Conservation (phyloP, 257 asterid genomes). For the Solanum chmielewskii region DNA sequence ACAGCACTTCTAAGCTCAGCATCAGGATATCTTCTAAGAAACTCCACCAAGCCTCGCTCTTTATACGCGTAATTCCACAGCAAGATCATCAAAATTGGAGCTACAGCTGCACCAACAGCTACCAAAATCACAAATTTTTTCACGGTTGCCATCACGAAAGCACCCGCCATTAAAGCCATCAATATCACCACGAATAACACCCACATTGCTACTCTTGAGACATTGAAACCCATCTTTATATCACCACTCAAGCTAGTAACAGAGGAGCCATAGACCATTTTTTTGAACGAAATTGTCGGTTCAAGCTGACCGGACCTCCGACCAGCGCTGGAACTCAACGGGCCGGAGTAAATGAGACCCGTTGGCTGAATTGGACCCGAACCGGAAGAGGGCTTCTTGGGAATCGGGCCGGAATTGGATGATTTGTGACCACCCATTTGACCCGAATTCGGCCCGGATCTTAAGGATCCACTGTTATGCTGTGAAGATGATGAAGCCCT, state of each 20-base stretch:
- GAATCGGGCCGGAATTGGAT: slow-evolving; percentile 38
- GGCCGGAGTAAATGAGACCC: slow-evolving; percentile 74
- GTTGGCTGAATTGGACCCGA: slow-evolving; percentile 75
- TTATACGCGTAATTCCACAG: slow-evolving; percentile 56
- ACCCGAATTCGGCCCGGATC: slow-evolving; percentile 87
- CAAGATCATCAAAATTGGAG: slow-evolving; percentile 22
- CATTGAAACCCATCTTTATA: slow-evolving; percentile 56
- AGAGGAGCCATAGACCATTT: slow-evolving; percentile 57
- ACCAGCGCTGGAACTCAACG: slow-evolving; percentile 37
- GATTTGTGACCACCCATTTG: slow-evolving; percentile 10
- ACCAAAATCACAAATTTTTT: slow-evolving; percentile 56
- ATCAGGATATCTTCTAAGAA: slow-evolving; percentile 38
- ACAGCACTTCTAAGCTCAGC: slow-evolving; percentile 76
- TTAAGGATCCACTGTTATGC: slow-evolving; percentile 70
- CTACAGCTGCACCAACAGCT: slow-evolving; percentile 42
- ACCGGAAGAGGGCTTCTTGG: slow-evolving; percentile 49
- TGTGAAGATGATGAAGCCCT: slow-evolving; percentile 46
- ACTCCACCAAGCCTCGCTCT: slow-evolving; percentile 40
- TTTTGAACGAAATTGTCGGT: slow-evolving; percentile 32
- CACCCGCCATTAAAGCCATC: slow-evolving; percentile 84
- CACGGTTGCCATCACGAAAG: slow-evolving; percentile 68
- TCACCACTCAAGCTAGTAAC: slow-evolving; percentile 55
- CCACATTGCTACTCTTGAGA: slow-evolving; percentile 86
- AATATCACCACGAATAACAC: slow-evolving; percentile 54
- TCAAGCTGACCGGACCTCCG: slow-evolving; percentile 68